These are phyloP conservation scores for Chalciporus sphaerocephalus DNA, from an alignment of 768 basidiomycete genomes.

Conservation along the genomic window DNA sequence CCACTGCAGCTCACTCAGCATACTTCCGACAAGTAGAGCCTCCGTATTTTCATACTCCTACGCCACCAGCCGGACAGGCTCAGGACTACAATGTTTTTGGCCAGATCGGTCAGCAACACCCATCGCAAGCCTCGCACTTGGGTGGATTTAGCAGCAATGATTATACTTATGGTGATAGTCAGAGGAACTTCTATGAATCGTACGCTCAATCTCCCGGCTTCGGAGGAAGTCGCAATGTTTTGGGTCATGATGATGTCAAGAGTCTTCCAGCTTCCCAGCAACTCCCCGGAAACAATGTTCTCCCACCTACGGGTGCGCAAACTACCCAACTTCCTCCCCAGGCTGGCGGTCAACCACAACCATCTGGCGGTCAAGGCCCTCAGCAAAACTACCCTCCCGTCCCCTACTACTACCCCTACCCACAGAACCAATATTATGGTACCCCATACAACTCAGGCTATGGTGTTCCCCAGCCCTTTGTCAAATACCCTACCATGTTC, in stretches of 20 bases:
- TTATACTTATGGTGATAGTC: conserved; percentile 65
- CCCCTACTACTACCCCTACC: conserved; percentile 62
- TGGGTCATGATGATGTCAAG: conserved; percentile 76
- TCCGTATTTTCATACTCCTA: conserved; percentile 75
- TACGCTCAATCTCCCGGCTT: conserved; percentile 65
- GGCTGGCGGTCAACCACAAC: conserved; percentile 50
- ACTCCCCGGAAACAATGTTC: conserved; percentile 45
- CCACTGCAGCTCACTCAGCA: conserved; percentile 55
- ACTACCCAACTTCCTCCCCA: conserved; percentile 50
- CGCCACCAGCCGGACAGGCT: conserved; percentile 62
- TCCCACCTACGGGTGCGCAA: conserved; percentile 52
- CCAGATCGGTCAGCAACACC: conserved; percentile 54
- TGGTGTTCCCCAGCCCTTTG: conserved; percentile 60
- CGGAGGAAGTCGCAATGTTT: conserved; percentile 51
- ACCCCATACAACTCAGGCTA: conserved; percentile 60
- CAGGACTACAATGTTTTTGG: conserved; percentile 66
- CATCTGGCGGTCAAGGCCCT: conserved; percentile 56
- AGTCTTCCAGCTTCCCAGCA: conserved; percentile 58
- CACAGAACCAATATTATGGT: conserved; percentile 75
- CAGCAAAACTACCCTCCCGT: conserved; percentile 63
- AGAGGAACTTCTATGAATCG: conserved; percentile 73
- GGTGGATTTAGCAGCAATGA: conserved; percentile 58
- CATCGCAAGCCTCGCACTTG: conserved; percentile 47
- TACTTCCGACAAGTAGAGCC: conserved; percentile 71
- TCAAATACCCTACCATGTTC: conserved; percentile 77